Percentiles rank a stretch among this genome's conserved stretches.
Conservation (phyloP, 2,329 filamentous ascomycete species). For the Penicillium sp. region DNA sequence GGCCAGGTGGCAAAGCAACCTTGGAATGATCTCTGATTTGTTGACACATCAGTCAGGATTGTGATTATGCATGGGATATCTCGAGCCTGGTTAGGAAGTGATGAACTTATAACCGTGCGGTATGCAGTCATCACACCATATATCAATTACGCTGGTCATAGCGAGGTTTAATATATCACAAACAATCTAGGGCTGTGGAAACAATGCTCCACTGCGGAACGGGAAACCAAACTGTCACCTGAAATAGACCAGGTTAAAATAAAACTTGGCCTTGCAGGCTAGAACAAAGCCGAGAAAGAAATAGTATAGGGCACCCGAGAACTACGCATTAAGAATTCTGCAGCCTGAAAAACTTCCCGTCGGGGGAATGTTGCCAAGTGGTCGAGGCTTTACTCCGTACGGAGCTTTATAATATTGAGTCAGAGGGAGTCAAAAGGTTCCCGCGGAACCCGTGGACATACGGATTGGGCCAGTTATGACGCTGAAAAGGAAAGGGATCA, state of each 20-base stretch:
- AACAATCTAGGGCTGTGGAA: neutral
- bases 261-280: neutral
- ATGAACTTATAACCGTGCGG: neutral
- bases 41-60: neutral
- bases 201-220: neutral
- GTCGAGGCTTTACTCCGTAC: neutral
- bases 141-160: neutral
- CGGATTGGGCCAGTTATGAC: neutral
- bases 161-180: neutral
- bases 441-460: neutral
- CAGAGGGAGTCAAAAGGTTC: neutral
- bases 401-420: neutral
- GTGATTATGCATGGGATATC: neutral
- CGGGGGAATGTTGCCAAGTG: constrained; percentile 1
- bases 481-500: neutral
- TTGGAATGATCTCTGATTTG: neutral
- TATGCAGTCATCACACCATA: neutral
- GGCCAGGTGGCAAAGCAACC: neutral
- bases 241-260: neutral
- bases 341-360: neutral
- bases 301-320: constrained; percentile 1
- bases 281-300: neutral
- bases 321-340: neutral
- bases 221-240: neutral
- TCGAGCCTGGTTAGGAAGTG: neutral